Percentiles rank a stretch among this genome's conserved stretches.
These are phyloP conservation scores for Vitis cinerea DNA, from an alignment of 164 flowering plant species.

Conservation along the genomic window DNA sequence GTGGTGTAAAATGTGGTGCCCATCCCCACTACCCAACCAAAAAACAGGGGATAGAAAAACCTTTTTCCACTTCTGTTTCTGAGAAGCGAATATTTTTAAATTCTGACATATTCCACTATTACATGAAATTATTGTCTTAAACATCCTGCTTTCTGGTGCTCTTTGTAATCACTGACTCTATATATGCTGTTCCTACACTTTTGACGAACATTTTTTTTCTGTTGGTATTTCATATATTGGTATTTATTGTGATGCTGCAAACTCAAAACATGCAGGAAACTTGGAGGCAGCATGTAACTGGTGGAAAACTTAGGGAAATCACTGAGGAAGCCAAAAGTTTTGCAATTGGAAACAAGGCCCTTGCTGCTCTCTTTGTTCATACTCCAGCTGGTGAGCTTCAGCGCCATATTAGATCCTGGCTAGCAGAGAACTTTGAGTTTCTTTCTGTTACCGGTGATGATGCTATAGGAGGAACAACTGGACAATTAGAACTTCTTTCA, in stretches of 20 bases:
- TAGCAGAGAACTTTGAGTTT: slow-evolving; percentile 91
- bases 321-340: slow-evolving; percentile 94
- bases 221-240: not conserved
- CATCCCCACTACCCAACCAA: too few relatives aligned
- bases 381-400: slow-evolving; percentile 99
- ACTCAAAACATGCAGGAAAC: slow-evolving; percentile 51
- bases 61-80: not conserved
- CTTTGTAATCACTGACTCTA: not conserved
- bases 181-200: not conserved
- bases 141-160: not conserved
- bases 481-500: slow-evolving; percentile 94
- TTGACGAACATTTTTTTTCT: not conserved
- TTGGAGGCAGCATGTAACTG: slow-evolving; percentile 94
- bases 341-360: slow-evolving; percentile 88
- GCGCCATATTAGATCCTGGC: slow-evolving; percentile 95
- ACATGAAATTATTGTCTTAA: not conserved
- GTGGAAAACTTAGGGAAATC: slow-evolving; percentile 94
- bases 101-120: not conserved
- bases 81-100: not conserved
- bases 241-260: not conserved
- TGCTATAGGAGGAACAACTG: slow-evolving; percentile 67
- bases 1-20: too few relatives aligned
- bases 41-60: too few relatives aligned
- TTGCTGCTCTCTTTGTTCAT: slow-evolving; percentile 98
- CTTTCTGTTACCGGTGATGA: slow-evolving; percentile 88